These are phyloP conservation scores for Lasiodiplodia theobromae DNA, from an alignment of 2,329 filamentous ascomycete genomes.

Conservation along the genomic window DNA sequence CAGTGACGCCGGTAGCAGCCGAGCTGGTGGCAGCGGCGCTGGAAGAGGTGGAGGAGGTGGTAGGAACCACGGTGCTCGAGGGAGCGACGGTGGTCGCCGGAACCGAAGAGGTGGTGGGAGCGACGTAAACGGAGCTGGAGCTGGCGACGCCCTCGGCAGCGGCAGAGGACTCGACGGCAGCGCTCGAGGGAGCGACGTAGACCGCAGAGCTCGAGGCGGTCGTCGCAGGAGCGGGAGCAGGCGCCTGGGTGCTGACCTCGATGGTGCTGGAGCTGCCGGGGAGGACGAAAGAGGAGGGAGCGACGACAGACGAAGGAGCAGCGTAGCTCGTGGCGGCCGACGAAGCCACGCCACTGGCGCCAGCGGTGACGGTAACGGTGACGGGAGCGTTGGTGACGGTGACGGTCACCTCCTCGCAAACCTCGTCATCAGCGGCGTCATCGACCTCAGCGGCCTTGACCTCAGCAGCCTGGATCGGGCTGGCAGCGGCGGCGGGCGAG, in stretches of 20 bases:
- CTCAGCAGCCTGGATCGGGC: constrained; percentile 24
- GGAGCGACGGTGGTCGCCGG: constrained; percentile 17
- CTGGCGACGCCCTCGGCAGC: background rate
- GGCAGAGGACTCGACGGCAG: constrained; percentile 3
- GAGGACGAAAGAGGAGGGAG: constrained; percentile 29
- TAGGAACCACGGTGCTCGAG: constrained; percentile 29
- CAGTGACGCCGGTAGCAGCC: constrained; percentile 32
- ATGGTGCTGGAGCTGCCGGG: constrained; percentile 29
- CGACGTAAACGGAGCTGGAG: constrained; percentile 4
- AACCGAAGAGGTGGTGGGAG: constrained; percentile 1
- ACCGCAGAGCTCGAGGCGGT: constrained; percentile 34
- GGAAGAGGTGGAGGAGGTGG: constrained; percentile 34
- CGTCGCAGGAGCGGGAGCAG: constrained; percentile 1
- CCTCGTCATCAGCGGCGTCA: constrained; percentile 43
- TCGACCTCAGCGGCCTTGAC: constrained; percentile 34
- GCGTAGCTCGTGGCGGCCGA: constrained; percentile 26
- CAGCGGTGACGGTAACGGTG: constrained; percentile 47
- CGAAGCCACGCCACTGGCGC: constrained; percentile 18
- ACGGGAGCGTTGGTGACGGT: constrained; percentile 36
- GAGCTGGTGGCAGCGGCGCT: constrained; percentile 32
- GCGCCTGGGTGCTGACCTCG: constrained; percentile 28
- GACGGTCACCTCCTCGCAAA: constrained; percentile 51
- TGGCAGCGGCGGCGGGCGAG: constrained; percentile 16
- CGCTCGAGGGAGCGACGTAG: constrained; percentile 26
- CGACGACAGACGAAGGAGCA: constrained; percentile 33